Evolutionary conservation across 139 green algal genomes (phyloP).

Genomic region (Coelastrella sp.): DNA sequence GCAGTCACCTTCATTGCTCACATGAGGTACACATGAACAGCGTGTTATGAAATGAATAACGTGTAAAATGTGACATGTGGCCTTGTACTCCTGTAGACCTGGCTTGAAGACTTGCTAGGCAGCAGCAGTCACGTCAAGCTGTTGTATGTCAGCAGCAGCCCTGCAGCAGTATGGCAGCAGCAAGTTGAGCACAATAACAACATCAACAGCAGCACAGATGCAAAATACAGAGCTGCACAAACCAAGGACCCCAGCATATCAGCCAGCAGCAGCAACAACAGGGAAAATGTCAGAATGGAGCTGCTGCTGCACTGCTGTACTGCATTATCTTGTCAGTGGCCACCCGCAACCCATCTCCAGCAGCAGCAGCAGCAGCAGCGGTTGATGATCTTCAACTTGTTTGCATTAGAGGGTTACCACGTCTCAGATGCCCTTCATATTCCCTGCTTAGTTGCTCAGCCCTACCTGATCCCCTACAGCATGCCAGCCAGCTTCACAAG

Average conservation of each 20-base stretch:
- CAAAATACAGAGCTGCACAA: not conserved
- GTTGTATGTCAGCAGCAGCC: not conserved
- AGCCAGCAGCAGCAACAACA: constrained; percentile 27
- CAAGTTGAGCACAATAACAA: not conserved
- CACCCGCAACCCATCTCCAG: not conserved
- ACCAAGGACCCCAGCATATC: not conserved
- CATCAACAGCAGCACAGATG: not conserved
- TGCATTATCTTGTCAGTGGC: not conserved
- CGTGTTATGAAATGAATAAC: too few relatives aligned
- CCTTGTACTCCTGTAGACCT: not conserved
- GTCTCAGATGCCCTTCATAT: constrained; percentile 70
- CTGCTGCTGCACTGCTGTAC: constrained; percentile 31
- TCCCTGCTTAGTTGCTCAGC: constrained; percentile 58
- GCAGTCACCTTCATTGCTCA: too few relatives aligned
- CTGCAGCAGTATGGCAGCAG: not conserved
- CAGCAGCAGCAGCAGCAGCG: constrained; percentile 24
- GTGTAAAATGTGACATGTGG: not conserved
- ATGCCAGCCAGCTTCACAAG: constrained; percentile 50
- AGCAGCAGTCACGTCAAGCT: not conserved
- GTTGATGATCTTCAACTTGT: constrained; percentile 68
- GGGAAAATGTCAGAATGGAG: not conserved
- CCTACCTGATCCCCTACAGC: constrained; percentile 76
- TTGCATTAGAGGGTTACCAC: constrained; percentile 70
- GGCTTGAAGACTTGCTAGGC: not conserved
- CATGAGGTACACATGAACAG: not conserved